phyloP scores from a whole-genome alignment of 306 rosid genomes.

The Quercus wislizeni region DNA sequence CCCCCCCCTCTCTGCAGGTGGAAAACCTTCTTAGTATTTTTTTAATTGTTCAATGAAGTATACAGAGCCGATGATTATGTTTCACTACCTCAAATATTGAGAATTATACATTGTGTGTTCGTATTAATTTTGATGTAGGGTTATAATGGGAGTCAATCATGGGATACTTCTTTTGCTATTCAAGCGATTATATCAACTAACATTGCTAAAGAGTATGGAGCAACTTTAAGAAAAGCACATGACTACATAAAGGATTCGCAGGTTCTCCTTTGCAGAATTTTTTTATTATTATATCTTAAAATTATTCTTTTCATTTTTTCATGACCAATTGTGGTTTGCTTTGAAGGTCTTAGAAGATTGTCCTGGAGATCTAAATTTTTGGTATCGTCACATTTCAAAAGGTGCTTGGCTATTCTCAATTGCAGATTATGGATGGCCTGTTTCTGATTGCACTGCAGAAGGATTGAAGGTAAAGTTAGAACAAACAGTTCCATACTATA shows the following conservation, averaged over 20 bases:
- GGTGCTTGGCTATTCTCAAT: conserved; percentile 95
- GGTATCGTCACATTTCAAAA: conserved; percentile 90
- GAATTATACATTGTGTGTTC: not conserved
- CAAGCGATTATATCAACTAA: conserved; percentile 84
- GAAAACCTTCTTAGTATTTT: not conserved
- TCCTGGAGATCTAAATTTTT: conserved; percentile 61
- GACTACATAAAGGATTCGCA: conserved; percentile 68
- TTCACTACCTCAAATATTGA: not conserved
- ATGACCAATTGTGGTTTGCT: conserved; percentile 6
- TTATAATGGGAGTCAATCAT: conserved; percentile 92
- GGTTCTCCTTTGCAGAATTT: conserved; percentile 30
- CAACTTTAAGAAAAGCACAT: conserved; percentile 74
- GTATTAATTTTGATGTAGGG: conserved; percentile 55
- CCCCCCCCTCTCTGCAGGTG: too few species aligned
- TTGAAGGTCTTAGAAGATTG: conserved; percentile 68
- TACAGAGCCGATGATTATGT: not conserved
- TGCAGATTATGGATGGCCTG: conserved; percentile 93
- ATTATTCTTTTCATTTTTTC: not conserved
- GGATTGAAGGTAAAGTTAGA: conserved; percentile 56
- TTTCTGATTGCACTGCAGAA: conserved; percentile 93
- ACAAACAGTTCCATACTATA: not conserved
- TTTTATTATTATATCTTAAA: conserved; percentile 16
- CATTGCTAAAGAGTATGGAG: conserved; percentile 62
- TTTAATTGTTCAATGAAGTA: not conserved
- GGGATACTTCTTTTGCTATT: conserved; percentile 82